These are phyloP conservation scores for Mychonastes homosphaera DNA, from an alignment of 139 green algal genomes.

Conservation along the genomic window DNA sequence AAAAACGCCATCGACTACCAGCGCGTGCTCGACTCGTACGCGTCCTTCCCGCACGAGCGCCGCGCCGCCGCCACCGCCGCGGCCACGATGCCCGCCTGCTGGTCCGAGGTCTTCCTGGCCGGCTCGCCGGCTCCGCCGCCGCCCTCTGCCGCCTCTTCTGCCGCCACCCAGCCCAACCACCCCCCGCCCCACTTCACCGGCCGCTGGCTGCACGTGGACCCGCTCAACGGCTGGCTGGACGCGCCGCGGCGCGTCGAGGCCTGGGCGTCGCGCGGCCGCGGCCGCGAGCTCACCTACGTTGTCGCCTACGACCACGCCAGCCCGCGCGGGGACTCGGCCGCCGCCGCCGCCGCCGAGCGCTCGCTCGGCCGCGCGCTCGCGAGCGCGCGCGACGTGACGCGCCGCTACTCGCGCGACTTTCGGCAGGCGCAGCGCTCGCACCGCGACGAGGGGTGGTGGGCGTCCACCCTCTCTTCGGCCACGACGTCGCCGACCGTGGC, in stretches of 20 bases:
- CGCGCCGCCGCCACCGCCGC: background rate
- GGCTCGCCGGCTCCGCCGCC: background rate
- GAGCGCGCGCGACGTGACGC: background rate
- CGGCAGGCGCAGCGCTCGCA: constrained; percentile 28
- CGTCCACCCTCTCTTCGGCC: background rate
- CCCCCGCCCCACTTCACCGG: constrained; percentile 20
- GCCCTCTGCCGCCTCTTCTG: constrained; percentile 3
- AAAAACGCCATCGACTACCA: background rate
- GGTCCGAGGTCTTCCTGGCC: background rate
- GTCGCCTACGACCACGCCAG: constrained; percentile 39
- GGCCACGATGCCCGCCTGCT: background rate
- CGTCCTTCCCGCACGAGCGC: background rate
- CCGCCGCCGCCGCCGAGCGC: constrained; percentile 15
- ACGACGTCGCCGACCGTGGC: background rate
- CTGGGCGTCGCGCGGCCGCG: constrained; percentile 5
- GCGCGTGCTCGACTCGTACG: background rate
- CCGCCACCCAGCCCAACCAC: too few species aligned
- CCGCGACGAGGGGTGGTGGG: constrained; percentile 57
- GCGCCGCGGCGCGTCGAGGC: constrained; percentile 18
- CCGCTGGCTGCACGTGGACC: constrained; percentile 74
- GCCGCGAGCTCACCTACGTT: constrained; percentile 46
- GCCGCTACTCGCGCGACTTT: constrained; percentile 40
- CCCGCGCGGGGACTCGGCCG: constrained; percentile 57
- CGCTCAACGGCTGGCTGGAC: constrained; percentile 49
- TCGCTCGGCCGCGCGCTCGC: background rate